Percentiles rank a stretch among this genome's conserved stretches.
These are phyloP conservation scores for Colletotrichum sp. DNA, from an alignment of 2,329 filamentous ascomycete genomes.

Conservation along the genomic window DNA sequence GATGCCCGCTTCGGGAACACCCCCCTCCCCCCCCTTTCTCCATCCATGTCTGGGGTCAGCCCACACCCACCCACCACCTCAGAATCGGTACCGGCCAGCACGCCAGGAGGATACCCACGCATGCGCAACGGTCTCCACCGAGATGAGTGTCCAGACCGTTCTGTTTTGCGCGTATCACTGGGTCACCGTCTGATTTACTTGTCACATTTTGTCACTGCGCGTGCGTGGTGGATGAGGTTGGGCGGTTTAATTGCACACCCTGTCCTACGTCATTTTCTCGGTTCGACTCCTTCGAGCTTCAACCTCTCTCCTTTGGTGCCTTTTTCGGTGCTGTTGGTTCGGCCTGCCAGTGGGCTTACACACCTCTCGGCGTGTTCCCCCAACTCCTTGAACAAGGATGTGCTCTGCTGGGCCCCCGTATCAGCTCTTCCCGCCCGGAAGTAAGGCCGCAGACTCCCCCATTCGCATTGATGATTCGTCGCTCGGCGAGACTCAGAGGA, in stretches of 20 bases:
- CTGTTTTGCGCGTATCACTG: neutral
- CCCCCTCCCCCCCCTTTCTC: neutral
- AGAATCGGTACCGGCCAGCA: neutral
- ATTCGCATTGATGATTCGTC: neutral
- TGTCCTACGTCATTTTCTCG: constrained; percentile 3
- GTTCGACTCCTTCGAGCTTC: neutral
- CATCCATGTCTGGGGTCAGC: constrained; percentile 4
- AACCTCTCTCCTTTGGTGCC: neutral
- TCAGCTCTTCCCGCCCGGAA: neutral
- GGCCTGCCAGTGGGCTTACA: neutral
- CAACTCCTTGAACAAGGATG: neutral
- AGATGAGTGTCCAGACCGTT: constrained; percentile 11
- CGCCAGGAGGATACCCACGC: neutral
- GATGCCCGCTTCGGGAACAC: constrained; percentile 16
- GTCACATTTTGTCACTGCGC: neutral
- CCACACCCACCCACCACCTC: neutral
- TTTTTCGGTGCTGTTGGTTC: neutral
- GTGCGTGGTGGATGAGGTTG: neutral
- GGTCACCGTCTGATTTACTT: neutral
- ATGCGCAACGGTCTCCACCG: neutral
- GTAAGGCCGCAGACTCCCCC: neutral
- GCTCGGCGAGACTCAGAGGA: neutral
- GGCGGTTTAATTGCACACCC: neutral
- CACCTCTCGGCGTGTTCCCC: neutral
- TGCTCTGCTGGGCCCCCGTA: neutral